A percentile compares a stretch with the other conserved stretches of the same genome.
Evolutionary conservation across 169 alveolate species (phyloP).

Genomic region (Cytauxzoon felis): DNA sequence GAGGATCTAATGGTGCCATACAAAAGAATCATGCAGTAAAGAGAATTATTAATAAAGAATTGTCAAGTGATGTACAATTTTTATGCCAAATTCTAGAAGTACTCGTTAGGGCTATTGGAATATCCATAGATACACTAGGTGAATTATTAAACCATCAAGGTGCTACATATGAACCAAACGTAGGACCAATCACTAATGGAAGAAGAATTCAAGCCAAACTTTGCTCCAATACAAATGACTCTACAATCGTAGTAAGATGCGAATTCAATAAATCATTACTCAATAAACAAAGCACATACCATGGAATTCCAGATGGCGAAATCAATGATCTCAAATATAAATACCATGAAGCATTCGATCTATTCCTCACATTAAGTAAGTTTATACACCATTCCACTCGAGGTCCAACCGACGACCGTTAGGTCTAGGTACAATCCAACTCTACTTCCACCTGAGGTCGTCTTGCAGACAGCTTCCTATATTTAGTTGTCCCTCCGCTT

Average conservation of each 20-base stretch:
- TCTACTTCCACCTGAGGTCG: no score
- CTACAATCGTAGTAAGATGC: slow-evolving; percentile 53
- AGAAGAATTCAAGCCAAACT: slow-evolving; percentile 49
- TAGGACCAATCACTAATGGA: slow-evolving; percentile 45
- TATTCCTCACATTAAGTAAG: slow-evolving; percentile 19
- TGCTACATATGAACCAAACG: slow-evolving; percentile 44
- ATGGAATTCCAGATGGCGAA: slow-evolving; percentile 47
- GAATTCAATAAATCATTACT: slow-evolving; percentile 44
- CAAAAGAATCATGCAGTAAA: slow-evolving; percentile 10
- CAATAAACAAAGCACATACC: slow-evolving; percentile 14
- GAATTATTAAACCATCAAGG: slow-evolving; percentile 54
- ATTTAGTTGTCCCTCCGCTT: no score
- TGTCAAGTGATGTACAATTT: slow-evolving; percentile 45
- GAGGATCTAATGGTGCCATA: slow-evolving; percentile 42
- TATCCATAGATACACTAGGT: slow-evolving; percentile 58
- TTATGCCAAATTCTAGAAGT: slow-evolving; percentile 54
- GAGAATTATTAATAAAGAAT: slow-evolving; percentile 11
- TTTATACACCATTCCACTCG: no score
- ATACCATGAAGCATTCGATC: slow-evolving; percentile 50
- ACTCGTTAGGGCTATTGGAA: slow-evolving; percentile 23
- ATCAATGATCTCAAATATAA: slow-evolving; percentile 23
- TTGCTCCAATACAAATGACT: slow-evolving; percentile 52
- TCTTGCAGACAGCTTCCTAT: no score
- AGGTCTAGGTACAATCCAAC: no score
- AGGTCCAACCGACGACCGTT: no score